Base-by-base conservation (phyloP, 2,329 filamentous ascomycete species). In the Stemphylium vesicarium region DNA sequence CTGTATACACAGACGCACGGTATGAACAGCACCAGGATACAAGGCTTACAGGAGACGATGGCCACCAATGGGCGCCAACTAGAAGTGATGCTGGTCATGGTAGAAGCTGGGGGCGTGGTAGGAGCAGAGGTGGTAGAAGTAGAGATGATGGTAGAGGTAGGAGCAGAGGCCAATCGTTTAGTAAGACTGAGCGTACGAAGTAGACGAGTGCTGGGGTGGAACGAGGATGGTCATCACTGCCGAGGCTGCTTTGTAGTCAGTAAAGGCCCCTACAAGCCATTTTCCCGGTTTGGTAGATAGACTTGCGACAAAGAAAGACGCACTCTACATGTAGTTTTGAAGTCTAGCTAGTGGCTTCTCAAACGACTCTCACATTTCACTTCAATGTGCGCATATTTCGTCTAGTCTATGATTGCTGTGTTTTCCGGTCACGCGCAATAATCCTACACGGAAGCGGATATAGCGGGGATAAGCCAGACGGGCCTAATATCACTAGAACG, bases 401-500 rank as follows among this genome's bases (percentile, higher is more conserved):
- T 29, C 26, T 29, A 29, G 33, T 9, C 33, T 3, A 18, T 11
- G 13, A 36, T 16, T 9, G n/a, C 15, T 15, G n/a, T 36, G 39
- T 31, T 15, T 29, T 5, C 22, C 24, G 13, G 33, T 15, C 33
- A 36, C 8, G 13, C 13, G 24, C 39, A 24, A 12, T 11, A n/a
- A 24, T 24, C 4, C 31, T 44, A 9, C 15, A 22, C 32, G 39
- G 41, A n/a, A 16, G 32, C 50, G 57, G 54, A 49, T 15, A 38
- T 60, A 57, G 9, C 54, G 57, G 57, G 50, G 48, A 43, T 58
- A 58, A 50, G 41, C 9, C 32, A 6, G 20, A 12, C 6, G 13
- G 20, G 9, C 35, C 37, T 22, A 39, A 36, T 33, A 52, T 33
- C 11, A 31, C 38, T 47, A 24, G 20, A 50, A 22, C 38, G 24